Conservation (phyloP, 106 monocot genomes). For the Dendrobium catenatum region DNA sequence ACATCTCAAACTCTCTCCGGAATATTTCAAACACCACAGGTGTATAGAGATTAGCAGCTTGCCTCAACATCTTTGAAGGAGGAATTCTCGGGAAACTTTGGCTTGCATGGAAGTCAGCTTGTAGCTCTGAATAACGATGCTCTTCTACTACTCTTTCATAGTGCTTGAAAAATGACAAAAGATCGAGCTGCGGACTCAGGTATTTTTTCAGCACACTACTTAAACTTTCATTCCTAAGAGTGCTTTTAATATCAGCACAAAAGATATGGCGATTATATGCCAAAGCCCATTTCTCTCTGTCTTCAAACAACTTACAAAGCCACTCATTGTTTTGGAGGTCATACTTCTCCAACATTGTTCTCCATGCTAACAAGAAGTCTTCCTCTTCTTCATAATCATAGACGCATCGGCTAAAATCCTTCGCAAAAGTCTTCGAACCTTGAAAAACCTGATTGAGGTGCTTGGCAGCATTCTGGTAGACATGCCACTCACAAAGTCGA, state of each 20-base stretch:
- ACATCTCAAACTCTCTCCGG: slow-evolving; percentile 44
- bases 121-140: slow-evolving; percentile 39
- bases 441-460: slow-evolving; percentile 41
- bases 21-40: slow-evolving; percentile 50
- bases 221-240: slow-evolving; percentile 32
- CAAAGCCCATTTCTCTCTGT: slow-evolving; percentile 34
- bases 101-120: slow-evolving; percentile 50
- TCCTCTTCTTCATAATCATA: slow-evolving; percentile 49
- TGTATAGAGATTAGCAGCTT: slow-evolving; percentile 47
- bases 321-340: slow-evolving; percentile 42
- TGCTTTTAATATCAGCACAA: slow-evolving; percentile 38
- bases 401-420: slow-evolving; percentile 42
- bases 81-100: slow-evolving; percentile 51
- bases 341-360: slow-evolving; percentile 41
- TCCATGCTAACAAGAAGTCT: slow-evolving; percentile 43
- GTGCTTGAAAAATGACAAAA: slow-evolving; percentile 41
- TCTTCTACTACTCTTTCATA: slow-evolving; percentile 42
- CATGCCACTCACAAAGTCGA: slow-evolving; percentile 45
- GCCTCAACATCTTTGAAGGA: slow-evolving; percentile 42
- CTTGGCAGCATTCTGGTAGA: slow-evolving; percentile 42
- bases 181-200: slow-evolving; percentile 40
- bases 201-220: slow-evolving; percentile 31
- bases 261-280: slow-evolving; percentile 36
- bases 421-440: slow-evolving; percentile 49
- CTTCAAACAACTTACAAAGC: slow-evolving; percentile 34